phyloP scores from a whole-genome alignment of 2,329 filamentous ascomycete genomes.

The Pseudogymnoascus sp. region DNA sequence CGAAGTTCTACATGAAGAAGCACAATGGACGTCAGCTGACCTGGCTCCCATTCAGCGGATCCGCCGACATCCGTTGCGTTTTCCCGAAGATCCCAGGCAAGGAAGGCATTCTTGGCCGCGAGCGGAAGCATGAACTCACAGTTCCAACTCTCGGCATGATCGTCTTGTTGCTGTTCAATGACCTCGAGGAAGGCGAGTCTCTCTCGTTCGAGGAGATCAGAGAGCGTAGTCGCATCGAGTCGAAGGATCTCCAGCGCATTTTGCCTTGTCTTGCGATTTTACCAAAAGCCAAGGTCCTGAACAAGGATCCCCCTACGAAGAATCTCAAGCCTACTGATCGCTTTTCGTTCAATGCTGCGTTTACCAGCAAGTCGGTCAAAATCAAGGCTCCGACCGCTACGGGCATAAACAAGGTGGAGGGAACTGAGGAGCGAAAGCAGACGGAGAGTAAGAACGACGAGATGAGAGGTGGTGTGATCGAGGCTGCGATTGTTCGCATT shows the following conservation, averaged over 20 bases:
- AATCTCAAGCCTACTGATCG: slow-evolving; percentile 68
- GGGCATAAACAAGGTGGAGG: slow-evolving; percentile 77
- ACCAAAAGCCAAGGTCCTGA: slow-evolving; percentile 73
- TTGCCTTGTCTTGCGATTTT: slow-evolving; percentile 77
- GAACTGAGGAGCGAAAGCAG: slow-evolving; percentile 57
- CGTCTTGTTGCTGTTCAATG: slow-evolving; percentile 83
- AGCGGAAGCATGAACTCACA: slow-evolving; percentile 80
- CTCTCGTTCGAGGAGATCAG: slow-evolving; percentile 73
- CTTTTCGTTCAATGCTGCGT: slow-evolving; percentile 77
- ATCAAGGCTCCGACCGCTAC: slow-evolving; percentile 85
- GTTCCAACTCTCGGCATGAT: slow-evolving; percentile 92
- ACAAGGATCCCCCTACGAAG: slow-evolving; percentile 75
- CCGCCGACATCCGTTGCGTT: slow-evolving; percentile 75
- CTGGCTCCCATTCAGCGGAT: slow-evolving; percentile 68
- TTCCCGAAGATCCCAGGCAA: slow-evolving; percentile 70
- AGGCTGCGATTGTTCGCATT: slow-evolving; percentile 72
- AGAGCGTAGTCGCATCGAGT: slow-evolving; percentile 70
- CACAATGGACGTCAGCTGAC: slow-evolving; percentile 84
- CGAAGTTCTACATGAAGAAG: slow-evolving; percentile 79
- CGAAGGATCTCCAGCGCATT: slow-evolving; percentile 66
- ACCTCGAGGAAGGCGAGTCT: slow-evolving; percentile 49
- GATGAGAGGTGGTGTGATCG: slow-evolving; percentile 62
- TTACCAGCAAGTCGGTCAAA: slow-evolving; percentile 74
- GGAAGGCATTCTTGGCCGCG: slow-evolving; percentile 54
- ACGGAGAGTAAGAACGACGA: slow-evolving; percentile 74